Conservation (phyloP, 2,329 filamentous ascomycete species). For the Penicillium sp. region DNA sequence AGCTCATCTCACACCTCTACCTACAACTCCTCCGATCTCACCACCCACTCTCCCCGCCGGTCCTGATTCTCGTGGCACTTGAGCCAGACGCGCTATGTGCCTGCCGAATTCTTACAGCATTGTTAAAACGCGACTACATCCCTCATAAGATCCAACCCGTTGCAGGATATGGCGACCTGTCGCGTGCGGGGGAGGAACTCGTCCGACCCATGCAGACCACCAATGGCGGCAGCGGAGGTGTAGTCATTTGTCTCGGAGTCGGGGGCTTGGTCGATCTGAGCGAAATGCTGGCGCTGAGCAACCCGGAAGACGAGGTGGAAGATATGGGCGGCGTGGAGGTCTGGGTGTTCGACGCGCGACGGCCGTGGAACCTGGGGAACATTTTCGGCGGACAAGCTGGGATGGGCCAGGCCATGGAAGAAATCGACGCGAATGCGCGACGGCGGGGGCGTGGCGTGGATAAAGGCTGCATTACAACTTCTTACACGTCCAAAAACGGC, state of each 20-base stretch:
- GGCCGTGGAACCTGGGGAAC: slow-evolving; percentile 94
- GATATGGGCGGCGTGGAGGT: slow-evolving; percentile 84
- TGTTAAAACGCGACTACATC: slow-evolving; percentile 98
- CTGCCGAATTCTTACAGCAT: slow-evolving; percentile 85
- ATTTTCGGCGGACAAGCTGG: slow-evolving; percentile 76
- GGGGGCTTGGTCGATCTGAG: slow-evolving; percentile 89
- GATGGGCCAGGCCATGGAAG: slow-evolving; percentile 52
- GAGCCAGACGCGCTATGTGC: slow-evolving; percentile 95
- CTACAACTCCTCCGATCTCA: slow-evolving; percentile 81
- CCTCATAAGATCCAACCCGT: slow-evolving; percentile 96
- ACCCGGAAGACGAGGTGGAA: slow-evolving; percentile 62
- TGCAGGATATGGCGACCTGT: slow-evolving; percentile 85
- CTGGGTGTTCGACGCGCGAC: slow-evolving; percentile 88
- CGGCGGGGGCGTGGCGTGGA: slow-evolving; percentile 67
- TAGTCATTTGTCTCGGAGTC: slow-evolving; percentile 89
- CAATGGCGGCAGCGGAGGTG: slow-evolving; percentile 79
- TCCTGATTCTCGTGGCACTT: slow-evolving; percentile 87
- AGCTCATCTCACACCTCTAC: slow-evolving; percentile 88
- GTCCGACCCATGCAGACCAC: slow-evolving; percentile 84
- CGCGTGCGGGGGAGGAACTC: slow-evolving; percentile 74
- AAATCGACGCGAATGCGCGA: slow-evolving; percentile 40
- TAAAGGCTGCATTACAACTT: slow-evolving; percentile 69
- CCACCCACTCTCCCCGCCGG: slow-evolving; percentile 86
- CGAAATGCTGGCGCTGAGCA: slow-evolving; percentile 74
- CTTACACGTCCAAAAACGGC: slow-evolving; percentile 76